Evolutionary conservation across 306 rosid genomes (phyloP).

Genomic region (Prinsepia uniflora): DNA sequence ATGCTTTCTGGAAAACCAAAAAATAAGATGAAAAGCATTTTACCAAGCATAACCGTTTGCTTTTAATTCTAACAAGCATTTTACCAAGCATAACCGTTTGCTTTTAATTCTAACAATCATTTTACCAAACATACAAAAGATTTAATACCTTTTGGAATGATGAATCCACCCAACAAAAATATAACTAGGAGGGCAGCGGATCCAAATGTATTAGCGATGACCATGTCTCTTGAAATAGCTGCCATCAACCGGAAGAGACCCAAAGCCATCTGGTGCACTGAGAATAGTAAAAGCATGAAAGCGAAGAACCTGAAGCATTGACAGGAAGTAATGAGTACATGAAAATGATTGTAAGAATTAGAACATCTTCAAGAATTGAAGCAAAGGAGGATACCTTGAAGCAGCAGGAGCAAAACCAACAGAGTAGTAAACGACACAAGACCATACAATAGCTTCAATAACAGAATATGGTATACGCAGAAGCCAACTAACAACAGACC

Average conservation of each 20-base stretch:
- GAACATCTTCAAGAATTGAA: background rate
- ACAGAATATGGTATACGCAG: slow-evolving; percentile 76
- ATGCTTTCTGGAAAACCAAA: slow-evolving; percentile 51
- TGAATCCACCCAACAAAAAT: slow-evolving; percentile 79
- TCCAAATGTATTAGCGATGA: slow-evolving; percentile 82
- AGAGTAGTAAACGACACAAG: slow-evolving; percentile 63
- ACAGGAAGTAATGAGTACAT: slow-evolving; percentile 19
- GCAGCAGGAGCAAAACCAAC: slow-evolving; percentile 83
- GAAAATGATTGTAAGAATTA: background rate
- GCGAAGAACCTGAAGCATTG: slow-evolving; percentile 77
- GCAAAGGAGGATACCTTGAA: slow-evolving; percentile 47
- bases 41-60: background rate
- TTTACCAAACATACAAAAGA: background rate
- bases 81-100: background rate
- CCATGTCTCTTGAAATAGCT: slow-evolving; percentile 69
- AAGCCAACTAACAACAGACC: slow-evolving; percentile 73
- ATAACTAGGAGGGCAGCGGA: slow-evolving; percentile 65
- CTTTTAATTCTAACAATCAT: background rate
- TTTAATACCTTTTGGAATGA: slow-evolving; percentile 69
- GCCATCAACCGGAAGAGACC: slow-evolving; percentile 91
- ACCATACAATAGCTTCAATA: slow-evolving; percentile 78
- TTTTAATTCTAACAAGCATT: background rate
- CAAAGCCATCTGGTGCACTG: slow-evolving; percentile 86
- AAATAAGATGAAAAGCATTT: background rate
- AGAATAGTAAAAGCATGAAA: slow-evolving; percentile 61